Conservation (phyloP, 768 basidiomycete species). For the Boletellus sp. region DNA sequence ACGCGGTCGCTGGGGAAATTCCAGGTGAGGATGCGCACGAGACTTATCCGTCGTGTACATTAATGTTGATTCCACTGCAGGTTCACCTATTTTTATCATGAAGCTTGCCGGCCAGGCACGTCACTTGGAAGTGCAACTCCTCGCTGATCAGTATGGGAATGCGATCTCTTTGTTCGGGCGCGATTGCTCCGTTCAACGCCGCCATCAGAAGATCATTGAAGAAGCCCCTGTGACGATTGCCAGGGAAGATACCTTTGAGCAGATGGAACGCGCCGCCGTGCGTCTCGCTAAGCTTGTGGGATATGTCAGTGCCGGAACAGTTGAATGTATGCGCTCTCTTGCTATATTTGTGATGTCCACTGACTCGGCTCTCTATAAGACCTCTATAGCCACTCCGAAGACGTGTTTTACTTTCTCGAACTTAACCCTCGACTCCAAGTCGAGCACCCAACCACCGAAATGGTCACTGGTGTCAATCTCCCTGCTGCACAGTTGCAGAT, state of each 20-base stretch:
- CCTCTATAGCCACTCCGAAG: slow-evolving; percentile 90
- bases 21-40: slow-evolving; percentile 59
- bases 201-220: slow-evolving; percentile 99
- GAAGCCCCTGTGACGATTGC: slow-evolving; percentile 99
- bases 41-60: neutral
- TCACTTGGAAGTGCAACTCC: slow-evolving; percentile 95
- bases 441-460: slow-evolving; percentile 99
- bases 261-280: slow-evolving; percentile 99
- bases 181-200: slow-evolving; percentile 98
- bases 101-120: slow-evolving; percentile 97
- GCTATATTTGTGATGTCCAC: neutral
- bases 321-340: slow-evolving; percentile 65
- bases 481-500: slow-evolving; percentile 96
- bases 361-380: slow-evolving; percentile 43
- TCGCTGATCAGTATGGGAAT: slow-evolving; percentile 99
- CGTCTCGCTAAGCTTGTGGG: slow-evolving; percentile 98
- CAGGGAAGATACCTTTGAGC: slow-evolving; percentile 82
- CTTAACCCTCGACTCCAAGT: slow-evolving; percentile 99
- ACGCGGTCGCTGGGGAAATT: slow-evolving; percentile 93
- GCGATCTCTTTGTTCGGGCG: slow-evolving; percentile 99
- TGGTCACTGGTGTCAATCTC: slow-evolving; percentile 98
- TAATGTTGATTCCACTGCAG: slow-evolving; percentile 36
- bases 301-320: slow-evolving; percentile 97
- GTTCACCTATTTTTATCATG: slow-evolving; percentile 99
- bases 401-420: slow-evolving; percentile 96